Percentiles rank a stretch among this genome's conserved stretches.
Conservation (phyloP, 2,329 filamentous ascomycete species). For the Fusarium nelsonii region DNA sequence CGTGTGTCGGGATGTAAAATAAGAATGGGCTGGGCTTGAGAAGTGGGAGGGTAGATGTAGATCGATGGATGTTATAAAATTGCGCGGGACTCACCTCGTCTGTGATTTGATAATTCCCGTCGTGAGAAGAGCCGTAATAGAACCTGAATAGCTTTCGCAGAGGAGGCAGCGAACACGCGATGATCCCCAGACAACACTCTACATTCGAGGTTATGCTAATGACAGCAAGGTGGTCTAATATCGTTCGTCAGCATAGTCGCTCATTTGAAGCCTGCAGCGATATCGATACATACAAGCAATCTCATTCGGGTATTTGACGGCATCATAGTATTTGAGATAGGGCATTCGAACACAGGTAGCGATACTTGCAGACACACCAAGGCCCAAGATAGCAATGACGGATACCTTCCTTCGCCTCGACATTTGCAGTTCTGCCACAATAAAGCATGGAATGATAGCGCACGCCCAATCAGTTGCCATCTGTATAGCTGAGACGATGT, state of each 20-base stretch:
- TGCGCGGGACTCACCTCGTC: neutral
- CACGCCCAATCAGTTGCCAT: constrained; percentile 20
- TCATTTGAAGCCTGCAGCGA: fast-evolving
- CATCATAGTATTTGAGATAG: constrained; percentile 19
- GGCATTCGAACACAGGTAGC: constrained; percentile 23
- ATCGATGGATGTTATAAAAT: fast-evolving
- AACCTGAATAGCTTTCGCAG: constrained; percentile 14
- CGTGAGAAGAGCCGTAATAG: constrained; percentile 13
- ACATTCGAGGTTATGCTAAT: constrained; percentile 24
- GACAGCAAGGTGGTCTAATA: constrained; percentile 16
- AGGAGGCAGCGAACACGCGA: constrained; percentile 10
- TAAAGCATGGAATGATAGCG: constrained; percentile 11
- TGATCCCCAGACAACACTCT: constrained; percentile 20
- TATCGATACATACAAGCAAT: neutral
- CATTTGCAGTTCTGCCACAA: constrained; percentile 9
- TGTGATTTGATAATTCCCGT: constrained; percentile 1
- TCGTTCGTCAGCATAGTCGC: fast-evolving
- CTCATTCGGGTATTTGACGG: constrained; percentile 8
- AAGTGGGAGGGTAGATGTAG: too few species aligned
- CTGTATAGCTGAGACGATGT: constrained; percentile 3
- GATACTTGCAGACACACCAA: constrained; percentile 9
- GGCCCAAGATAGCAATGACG: constrained; percentile 13
- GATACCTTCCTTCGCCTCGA: constrained; percentile 15
- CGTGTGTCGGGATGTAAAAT: fast-evolving
- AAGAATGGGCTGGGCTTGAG: fast-evolving